These are phyloP conservation scores for Phytophthora nicotianae DNA, from an alignment of 352 stramenopile genomes.

Conservation along the genomic window DNA sequence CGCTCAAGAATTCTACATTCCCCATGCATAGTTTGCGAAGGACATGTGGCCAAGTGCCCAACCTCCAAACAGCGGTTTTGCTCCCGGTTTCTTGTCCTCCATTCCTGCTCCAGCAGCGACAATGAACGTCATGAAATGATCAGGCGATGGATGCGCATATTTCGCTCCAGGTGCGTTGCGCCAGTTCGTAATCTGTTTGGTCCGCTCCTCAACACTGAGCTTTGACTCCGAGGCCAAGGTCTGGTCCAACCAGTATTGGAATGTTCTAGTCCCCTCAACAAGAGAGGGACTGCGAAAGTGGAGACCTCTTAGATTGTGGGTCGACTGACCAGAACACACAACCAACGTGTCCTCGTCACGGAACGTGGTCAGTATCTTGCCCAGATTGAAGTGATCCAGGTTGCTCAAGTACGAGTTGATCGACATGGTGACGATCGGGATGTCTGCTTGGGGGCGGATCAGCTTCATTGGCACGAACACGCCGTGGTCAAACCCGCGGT, in stretches of 20 bases:
- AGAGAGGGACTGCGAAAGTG: conserved; percentile 18
- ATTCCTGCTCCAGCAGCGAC: conserved; percentile 26
- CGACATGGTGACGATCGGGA: conserved; percentile 87
- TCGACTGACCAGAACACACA: conserved; percentile 61
- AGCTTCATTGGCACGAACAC: conserved; percentile 91
- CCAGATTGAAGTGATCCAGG: conserved; percentile 52
- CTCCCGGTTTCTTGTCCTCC: conserved; percentile 21
- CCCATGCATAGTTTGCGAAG: conserved; percentile 31
- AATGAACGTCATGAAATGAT: conserved; percentile 29
- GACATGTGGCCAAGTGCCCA: conserved; percentile 24
- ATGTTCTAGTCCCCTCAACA: conserved; percentile 29
- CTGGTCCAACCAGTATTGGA: conserved; percentile 40
- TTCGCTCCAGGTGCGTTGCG: conserved; percentile 13
- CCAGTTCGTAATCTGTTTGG: conserved; percentile 17
- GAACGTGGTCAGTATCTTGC: conserved; percentile 49
- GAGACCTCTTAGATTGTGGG: conserved; percentile 37
- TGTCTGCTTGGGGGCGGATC: conserved; percentile 84
- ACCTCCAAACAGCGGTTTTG: conserved; percentile 18
- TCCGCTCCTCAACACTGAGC: conserved; percentile 19
- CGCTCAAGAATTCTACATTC: conserved; percentile 16
- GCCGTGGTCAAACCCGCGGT: conserved; percentile 91
- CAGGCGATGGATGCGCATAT: conserved; percentile 19
- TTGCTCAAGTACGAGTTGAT: conserved; percentile 52
- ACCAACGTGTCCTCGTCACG: conserved; percentile 74
- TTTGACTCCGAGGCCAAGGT: conserved; percentile 27